Evolutionary conservation across 441 rosid genomes (phyloP).

Genomic region (Pelargonium citronellum): DNA sequence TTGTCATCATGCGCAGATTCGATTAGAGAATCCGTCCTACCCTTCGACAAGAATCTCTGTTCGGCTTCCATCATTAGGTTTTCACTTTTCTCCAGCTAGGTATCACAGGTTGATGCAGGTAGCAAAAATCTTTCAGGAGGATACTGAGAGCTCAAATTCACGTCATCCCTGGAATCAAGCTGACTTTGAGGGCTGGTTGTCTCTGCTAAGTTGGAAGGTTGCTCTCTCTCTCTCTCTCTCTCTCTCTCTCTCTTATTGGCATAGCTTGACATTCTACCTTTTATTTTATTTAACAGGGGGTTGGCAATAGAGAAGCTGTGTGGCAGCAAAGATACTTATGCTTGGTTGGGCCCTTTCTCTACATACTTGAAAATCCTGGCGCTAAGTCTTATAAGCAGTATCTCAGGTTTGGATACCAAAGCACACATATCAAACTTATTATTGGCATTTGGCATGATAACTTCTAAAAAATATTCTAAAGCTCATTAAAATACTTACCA

Average conservation of each 20-base stretch:
- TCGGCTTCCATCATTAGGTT: constrained; percentile 81
- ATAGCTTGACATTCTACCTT: constrained; percentile 6
- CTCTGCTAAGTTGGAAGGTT: constrained; percentile 83
- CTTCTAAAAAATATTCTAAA: neutral
- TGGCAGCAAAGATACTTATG: constrained; percentile 86
- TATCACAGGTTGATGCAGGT: constrained; percentile 98
- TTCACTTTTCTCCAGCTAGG: constrained; percentile 98
- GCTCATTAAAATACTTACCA: neutral
- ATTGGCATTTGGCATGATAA: neutral
- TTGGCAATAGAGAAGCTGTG: constrained; percentile 84
- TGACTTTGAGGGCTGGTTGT: constrained; percentile 94
- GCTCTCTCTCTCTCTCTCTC: constrained; percentile 23
- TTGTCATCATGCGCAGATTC: constrained; percentile 48
- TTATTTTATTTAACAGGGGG: constrained; percentile 50
- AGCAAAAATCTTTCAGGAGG: constrained; percentile 60
- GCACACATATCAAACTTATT: constrained; percentile 7
- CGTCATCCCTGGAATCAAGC: constrained; percentile 78
- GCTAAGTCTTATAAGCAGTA: constrained; percentile 84
- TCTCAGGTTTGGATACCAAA: constrained; percentile 53
- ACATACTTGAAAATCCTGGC: constrained; percentile 64
- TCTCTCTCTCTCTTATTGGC: neutral
- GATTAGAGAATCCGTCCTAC: constrained; percentile 66
- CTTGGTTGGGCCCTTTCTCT: constrained; percentile 89
- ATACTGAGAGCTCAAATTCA: constrained; percentile 42
- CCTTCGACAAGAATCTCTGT: constrained; percentile 88